Base-by-base conservation (phyloP, 2,329 filamentous ascomycete species). In the Didymellaceae sp. region DNA sequence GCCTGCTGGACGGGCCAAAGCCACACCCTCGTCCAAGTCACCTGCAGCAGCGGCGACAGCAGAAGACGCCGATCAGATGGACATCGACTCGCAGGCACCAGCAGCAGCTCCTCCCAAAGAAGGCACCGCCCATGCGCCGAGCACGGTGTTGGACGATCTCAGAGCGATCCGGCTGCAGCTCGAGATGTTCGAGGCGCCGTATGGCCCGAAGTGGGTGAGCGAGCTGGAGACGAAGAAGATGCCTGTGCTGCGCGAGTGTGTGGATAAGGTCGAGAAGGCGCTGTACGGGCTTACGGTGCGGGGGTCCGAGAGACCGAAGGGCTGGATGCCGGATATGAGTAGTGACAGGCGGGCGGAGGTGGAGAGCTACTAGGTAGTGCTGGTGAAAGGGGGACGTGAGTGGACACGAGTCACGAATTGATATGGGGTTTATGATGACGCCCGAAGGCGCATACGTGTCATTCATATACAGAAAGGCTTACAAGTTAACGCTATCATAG, bases 261-360 rank as follows among this genome's bases (percentile, higher is more conserved):
- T 99, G 20, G 86, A 88, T 67, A 99, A 99, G 80, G 94, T 99
- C 9, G 94, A 99, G 80, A 86, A 85, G 59, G 84, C 93, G 18
- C 86, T 91, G 22, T 99, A 97, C 73, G 91, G 91, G 4, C 84
- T 97, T 60, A 85, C 88, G 22, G 89, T 99, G 17, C 81, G 94
- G 43, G 93, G 93, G 0, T 89, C 87, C 43, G 94, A 99, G 78
- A 79, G 91, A 55, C 93, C 93, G 0, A 90, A 88, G 68, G 93
- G 93, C 0, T 97, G 93, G 93, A 83, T 94, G 68, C 93, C 92
- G 4, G 92, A 96, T 68, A 73, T 90, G 68, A 75, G 76, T 18
- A 75, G 66, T 17, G 73, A 73, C 16, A 70, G 69, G 42, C 71
- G 72, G 47, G 66, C 67, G 21, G 72, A 73, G 54, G 75, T 78